phyloP scores from a whole-genome alignment of 2,329 filamentous ascomycete species.

The Hypoxylon sp. region DNA sequence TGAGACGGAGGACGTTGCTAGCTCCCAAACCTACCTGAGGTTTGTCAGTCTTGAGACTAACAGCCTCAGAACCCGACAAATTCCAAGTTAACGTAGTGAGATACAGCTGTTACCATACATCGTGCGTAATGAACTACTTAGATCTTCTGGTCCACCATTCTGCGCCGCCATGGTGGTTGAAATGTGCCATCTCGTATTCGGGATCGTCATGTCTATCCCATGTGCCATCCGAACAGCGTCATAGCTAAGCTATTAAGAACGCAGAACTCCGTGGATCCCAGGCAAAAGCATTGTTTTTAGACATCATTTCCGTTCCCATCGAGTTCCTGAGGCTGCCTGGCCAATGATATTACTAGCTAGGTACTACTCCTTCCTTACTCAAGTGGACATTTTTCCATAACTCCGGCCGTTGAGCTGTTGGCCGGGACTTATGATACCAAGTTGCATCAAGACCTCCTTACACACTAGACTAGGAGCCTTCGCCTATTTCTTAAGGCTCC shows the following conservation, averaged over 20 bases:
- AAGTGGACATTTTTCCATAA: neutral
- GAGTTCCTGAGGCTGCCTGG: neutral
- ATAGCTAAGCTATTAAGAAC: neutral
- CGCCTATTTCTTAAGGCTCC: neutral
- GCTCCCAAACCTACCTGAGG: neutral
- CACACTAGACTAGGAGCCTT: neutral
- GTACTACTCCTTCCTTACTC: neutral
- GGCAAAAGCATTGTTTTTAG: neutral
- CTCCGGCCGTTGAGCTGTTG: neutral
- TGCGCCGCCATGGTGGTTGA: neutral
- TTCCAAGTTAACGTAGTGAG: neutral
- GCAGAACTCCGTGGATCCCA: neutral
- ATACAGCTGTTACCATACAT: neutral
- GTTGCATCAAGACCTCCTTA: neutral
- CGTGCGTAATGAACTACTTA: neutral
- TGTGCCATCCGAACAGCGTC: neutral
- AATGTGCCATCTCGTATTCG: slow-evolving; percentile 25
- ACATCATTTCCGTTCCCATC: neutral
- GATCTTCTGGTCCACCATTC: neutral
- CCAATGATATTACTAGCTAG: neutral
- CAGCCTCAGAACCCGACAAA: too few relatives aligned
- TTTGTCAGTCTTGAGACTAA: neutral
- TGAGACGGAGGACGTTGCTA: neutral
- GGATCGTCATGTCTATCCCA: slow-evolving; percentile 7
- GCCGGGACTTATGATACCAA: neutral